Percentiles rank a stretch among this genome's conserved stretches.
These are phyloP conservation scores for Lindgomyces ingoldianus DNA, from an alignment of 495 filamentous ascomycete genomes.

Conservation along the genomic window DNA sequence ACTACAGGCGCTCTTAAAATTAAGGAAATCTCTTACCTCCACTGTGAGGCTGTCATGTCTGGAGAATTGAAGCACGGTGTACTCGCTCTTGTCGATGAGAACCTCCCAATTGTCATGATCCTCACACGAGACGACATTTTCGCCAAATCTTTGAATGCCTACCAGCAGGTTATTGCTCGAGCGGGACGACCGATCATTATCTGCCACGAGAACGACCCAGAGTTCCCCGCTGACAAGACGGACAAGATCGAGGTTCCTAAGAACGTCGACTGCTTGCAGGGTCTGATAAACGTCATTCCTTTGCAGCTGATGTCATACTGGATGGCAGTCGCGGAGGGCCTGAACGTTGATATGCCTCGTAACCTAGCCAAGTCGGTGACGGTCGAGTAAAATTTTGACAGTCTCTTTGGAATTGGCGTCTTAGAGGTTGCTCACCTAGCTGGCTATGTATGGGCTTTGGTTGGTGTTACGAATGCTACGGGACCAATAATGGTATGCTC, in stretches of 20 bases:
- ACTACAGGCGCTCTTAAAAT: slow-evolving; percentile 76
- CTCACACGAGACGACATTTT: slow-evolving; percentile 94
- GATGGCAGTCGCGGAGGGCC: slow-evolving; percentile 91
- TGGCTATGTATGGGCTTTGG: slow-evolving; percentile 27
- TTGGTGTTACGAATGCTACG: slow-evolving; percentile 16
- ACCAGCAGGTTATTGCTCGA: slow-evolving; percentile 97
- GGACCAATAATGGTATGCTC: background rate
- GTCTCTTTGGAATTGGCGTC: slow-evolving; percentile 26
- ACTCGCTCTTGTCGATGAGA: slow-evolving; percentile 93
- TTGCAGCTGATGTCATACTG: slow-evolving; percentile 98
- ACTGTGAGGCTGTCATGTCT: slow-evolving; percentile 99
- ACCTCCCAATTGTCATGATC: slow-evolving; percentile 99
- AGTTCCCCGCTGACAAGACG: slow-evolving; percentile 82
- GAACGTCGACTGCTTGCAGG: slow-evolving; percentile 94
- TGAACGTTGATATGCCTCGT: slow-evolving; percentile 96
- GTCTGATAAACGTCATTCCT: slow-evolving; percentile 95
- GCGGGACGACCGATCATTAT: slow-evolving; percentile 95
- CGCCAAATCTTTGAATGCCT: slow-evolving; percentile 95
- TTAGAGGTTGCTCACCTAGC: slow-evolving; percentile 25
- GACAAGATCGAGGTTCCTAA: slow-evolving; percentile 97
- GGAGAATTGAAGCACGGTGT: slow-evolving; percentile 99
- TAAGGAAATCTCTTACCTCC: slow-evolving; percentile 99
- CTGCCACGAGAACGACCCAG: slow-evolving; percentile 86
- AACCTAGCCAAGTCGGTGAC: slow-evolving; percentile 99
- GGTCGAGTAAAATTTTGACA: slow-evolving; percentile 68